A percentile compares a stretch with the other conserved stretches of the same genome.
phyloP scores from a whole-genome alignment of 306 rosid species.

The Adenanthera pavonina region DNA sequence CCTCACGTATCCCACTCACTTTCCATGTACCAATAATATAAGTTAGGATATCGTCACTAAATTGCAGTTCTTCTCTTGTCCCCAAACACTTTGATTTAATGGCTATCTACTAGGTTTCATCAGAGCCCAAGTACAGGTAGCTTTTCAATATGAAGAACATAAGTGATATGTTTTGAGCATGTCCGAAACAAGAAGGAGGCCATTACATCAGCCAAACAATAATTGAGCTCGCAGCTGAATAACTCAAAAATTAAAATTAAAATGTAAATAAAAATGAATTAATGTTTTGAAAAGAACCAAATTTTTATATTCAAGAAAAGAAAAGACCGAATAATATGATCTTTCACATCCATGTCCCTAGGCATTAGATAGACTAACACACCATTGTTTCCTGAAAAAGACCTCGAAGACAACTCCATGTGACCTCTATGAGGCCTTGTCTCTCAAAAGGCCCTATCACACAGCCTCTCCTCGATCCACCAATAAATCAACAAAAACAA shows the following conservation, averaged over 20 bases:
- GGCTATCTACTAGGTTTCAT: neutral
- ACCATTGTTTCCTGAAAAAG: neutral
- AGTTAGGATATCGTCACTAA: constrained; percentile 5
- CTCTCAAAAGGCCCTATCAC: neutral
- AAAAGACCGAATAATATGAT: neutral
- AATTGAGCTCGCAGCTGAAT: neutral
- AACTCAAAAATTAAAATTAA: no score
- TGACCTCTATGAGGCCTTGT: neutral
- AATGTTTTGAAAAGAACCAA: neutral
- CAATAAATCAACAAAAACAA: neutral
- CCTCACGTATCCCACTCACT: neutral
- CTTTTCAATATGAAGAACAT: neutral
- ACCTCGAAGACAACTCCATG: neutral
- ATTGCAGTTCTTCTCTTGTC: neutral
- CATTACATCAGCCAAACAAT: neutral
- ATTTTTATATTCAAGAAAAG: neutral
- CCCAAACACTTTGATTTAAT: neutral
- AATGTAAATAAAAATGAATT: neutral
- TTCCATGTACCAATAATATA: neutral
- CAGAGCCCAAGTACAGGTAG: neutral
- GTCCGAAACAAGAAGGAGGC: neutral
- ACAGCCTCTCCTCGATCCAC: neutral
- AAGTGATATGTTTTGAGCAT: constrained; percentile 4
- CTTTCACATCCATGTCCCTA: neutral
- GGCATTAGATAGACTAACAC: neutral